Evolutionary conservation across 2,329 filamentous ascomycete species (phyloP).

Genomic region (Sporothrix curviconia): DNA sequence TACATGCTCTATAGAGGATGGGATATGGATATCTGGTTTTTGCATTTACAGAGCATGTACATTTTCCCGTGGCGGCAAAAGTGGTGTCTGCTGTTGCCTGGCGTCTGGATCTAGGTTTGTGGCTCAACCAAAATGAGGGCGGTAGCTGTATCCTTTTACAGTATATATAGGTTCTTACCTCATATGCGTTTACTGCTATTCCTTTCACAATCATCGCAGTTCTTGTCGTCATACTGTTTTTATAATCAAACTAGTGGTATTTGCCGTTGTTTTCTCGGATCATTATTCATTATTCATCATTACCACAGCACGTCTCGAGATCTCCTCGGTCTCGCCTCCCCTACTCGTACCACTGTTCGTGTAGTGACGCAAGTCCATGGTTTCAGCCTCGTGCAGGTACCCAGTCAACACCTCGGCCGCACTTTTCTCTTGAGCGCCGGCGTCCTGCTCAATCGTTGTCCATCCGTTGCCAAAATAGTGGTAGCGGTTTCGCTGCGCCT

Average conservation of each 20-base stretch:
- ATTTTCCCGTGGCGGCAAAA: too few species aligned
- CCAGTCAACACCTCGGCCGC: neutral
- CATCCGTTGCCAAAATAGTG: constrained; percentile 14
- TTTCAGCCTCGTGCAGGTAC: too few species aligned
- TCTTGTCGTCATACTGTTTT: neutral
- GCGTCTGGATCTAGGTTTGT: neutral
- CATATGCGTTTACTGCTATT: neutral
- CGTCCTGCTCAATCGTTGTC: constrained; percentile 2
- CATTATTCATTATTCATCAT: neutral
- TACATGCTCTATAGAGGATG: neutral
- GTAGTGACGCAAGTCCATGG: neutral
- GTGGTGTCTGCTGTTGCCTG: neutral
- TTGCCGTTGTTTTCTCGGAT: too few species aligned
- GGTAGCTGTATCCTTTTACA: neutral
- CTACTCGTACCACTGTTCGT: constrained; percentile 8
- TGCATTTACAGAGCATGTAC: too few species aligned
- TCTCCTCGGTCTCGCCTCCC: neutral
- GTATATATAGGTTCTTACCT: neutral
- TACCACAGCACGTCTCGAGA: neutral
- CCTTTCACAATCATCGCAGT: neutral
- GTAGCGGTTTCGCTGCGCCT: constrained; percentile 2
- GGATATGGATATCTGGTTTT: too few species aligned
- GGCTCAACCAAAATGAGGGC: neutral
- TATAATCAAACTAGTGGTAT: neutral
- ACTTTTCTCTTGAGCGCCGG: too few species aligned